phyloP scores from a whole-genome alignment of 805 yeast species.

The Lipomyces japonicus region DNA sequence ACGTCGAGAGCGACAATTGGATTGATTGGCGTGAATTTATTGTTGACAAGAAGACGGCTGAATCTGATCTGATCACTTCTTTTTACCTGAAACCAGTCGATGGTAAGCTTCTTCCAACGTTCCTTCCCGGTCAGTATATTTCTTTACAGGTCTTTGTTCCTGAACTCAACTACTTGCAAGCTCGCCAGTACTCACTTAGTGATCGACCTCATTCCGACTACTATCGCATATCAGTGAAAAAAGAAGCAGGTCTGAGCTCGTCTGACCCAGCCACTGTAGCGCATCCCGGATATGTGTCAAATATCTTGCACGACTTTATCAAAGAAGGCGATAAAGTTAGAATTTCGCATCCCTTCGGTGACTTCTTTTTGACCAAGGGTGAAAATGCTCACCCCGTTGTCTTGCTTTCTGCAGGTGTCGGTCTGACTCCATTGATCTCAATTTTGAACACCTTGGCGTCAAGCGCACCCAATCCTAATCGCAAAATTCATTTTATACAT shows the following conservation, averaged over 20 bases:
- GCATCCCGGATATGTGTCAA: slow-evolving; percentile 3
- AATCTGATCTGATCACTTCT: slow-evolving; percentile 48
- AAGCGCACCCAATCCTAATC: no score
- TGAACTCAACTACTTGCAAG: neutral
- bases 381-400: neutral
- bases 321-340: slow-evolving; percentile 2
- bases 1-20: slow-evolving; percentile 50
- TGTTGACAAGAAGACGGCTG: slow-evolving; percentile 44
- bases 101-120: slow-evolving; percentile 35
- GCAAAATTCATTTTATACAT: neutral
- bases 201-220: slow-evolving; percentile 2
- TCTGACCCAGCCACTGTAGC: neutral
- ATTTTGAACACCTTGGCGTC: neutral
- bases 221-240: slow-evolving; percentile 3
- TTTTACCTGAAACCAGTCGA: slow-evolving; percentile 50
- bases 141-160: slow-evolving; percentile 7
- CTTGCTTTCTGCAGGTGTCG: slow-evolving; percentile 7
- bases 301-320: slow-evolving; percentile 1
- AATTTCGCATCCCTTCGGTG: neutral
- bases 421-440: slow-evolving; percentile 8
- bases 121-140: slow-evolving; percentile 48
- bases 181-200: slow-evolving; percentile 4
- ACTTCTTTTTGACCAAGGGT: neutral
- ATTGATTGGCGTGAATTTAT: slow-evolving; percentile 53
- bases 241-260: neutral